A percentile compares a stretch with the other conserved stretches of the same genome.
These are phyloP conservation scores for Chaetomium globosum DNA, from an alignment of 2,329 filamentous ascomycete genomes.

Conservation along the genomic window DNA sequence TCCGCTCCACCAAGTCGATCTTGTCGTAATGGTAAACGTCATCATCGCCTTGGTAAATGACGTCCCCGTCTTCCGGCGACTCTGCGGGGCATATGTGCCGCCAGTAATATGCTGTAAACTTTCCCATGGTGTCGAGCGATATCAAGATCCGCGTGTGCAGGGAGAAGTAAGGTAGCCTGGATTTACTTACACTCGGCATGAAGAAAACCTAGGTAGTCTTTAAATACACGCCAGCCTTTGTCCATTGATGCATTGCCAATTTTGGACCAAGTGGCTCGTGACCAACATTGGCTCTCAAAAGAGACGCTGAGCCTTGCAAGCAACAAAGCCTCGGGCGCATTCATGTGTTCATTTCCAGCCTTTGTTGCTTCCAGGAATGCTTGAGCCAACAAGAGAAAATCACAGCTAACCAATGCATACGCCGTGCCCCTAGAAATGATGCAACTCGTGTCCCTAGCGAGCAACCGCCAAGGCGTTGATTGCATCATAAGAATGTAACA, in stretches of 20 bases:
- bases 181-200: neutral
- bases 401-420: too few relatives aligned
- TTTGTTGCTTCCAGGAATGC: neutral
- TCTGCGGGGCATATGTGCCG: constrained; percentile 2
- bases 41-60: neutral
- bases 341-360: neutral
- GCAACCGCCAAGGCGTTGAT: neutral
- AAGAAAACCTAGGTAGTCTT: neutral
- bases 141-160: neutral
- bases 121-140: neutral
- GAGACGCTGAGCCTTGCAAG: neutral
- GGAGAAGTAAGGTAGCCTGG: neutral
- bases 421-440: too few relatives aligned
- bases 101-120: constrained; percentile 4
- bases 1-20: neutral
- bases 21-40: neutral
- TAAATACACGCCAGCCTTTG: neutral
- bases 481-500: neutral
- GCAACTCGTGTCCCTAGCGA: too few relatives aligned
- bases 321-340: neutral
- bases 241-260: neutral
- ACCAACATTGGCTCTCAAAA: neutral
- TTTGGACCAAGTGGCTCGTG: neutral
- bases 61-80: constrained; percentile 3
- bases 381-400: too few relatives aligned